A percentile compares a stretch with the other conserved stretches of the same genome.
These are phyloP conservation scores for Aureobasidium pullulans DNA, from an alignment of 2,329 filamentous ascomycete genomes.

Conservation along the genomic window DNA sequence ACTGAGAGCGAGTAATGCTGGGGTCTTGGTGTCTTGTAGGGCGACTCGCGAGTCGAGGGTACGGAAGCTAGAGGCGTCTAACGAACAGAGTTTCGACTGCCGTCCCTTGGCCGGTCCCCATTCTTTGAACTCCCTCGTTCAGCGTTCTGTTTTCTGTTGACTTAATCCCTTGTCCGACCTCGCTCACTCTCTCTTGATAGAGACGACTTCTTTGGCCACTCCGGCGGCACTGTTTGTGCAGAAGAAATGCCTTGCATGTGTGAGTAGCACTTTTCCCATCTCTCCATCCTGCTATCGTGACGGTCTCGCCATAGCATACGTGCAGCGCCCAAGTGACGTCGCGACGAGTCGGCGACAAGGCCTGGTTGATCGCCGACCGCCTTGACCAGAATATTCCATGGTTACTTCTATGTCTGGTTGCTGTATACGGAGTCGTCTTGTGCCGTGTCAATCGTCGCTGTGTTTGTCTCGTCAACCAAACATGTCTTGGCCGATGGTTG, in stretches of 20 bases:
- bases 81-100: neutral
- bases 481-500: slow-evolving; percentile 4
- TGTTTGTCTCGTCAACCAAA: neutral
- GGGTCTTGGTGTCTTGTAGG: neutral
- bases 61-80: neutral
- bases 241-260: slow-evolving; percentile 12
- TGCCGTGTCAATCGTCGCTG: neutral
- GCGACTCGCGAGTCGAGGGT: neutral
- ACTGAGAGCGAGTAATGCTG: slow-evolving; percentile 2
- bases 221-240: neutral
- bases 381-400: neutral
- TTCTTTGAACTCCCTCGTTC: neutral
- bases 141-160: slow-evolving; percentile 2
- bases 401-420: neutral
- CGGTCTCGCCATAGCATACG: neutral
- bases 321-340: neutral
- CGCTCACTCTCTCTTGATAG: neutral
- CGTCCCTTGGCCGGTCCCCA: neutral
- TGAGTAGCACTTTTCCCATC: neutral
- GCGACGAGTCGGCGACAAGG: neutral
- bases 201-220: neutral
- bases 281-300: neutral
- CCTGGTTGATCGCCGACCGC: neutral
- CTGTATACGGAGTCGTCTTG: neutral
- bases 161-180: neutral